These are phyloP conservation scores for Penicillium concentricum DNA, from an alignment of 2,329 filamentous ascomycete species.

Conservation along the genomic window DNA sequence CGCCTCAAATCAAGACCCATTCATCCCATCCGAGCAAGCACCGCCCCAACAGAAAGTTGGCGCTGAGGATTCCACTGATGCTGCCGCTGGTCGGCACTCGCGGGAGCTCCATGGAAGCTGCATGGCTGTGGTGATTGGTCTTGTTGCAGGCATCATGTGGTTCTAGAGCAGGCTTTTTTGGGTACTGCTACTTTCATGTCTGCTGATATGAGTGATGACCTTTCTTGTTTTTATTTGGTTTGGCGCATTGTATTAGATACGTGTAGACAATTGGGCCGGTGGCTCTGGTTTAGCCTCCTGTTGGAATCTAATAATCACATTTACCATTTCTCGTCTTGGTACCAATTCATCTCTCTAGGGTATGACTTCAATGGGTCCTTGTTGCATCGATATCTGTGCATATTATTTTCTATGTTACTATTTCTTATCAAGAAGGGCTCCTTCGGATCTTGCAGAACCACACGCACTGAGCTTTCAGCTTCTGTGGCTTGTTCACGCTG, in stretches of 20 bases:
- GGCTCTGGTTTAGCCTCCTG: slow-evolving; percentile 22
- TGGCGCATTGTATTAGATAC: slow-evolving; percentile 7
- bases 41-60: slow-evolving; percentile 10
- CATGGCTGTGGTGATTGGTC: slow-evolving; percentile 39
- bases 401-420: neutral
- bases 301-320: slow-evolving; percentile 19
- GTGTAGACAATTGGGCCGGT: slow-evolving; percentile 12
- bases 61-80: slow-evolving; percentile 25
- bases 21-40: neutral
- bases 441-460: neutral
- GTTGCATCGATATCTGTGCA: neutral
- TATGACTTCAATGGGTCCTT: neutral
- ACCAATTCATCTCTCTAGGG: neutral
- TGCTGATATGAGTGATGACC: slow-evolving; percentile 20
- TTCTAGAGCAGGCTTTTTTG: slow-evolving; percentile 22
- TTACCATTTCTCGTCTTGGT: neutral
- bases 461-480: neutral
- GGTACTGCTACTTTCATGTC: neutral
- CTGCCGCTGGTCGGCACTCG: slow-evolving; percentile 25
- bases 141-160: slow-evolving; percentile 40
- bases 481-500: neutral
- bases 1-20: neutral
- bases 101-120: slow-evolving; percentile 35
- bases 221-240: slow-evolving; percentile 8
- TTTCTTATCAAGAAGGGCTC: neutral